Evolutionary conservation across 257 asterid species (phyloP).

Genomic region (Solanum sparsipilum): DNA sequence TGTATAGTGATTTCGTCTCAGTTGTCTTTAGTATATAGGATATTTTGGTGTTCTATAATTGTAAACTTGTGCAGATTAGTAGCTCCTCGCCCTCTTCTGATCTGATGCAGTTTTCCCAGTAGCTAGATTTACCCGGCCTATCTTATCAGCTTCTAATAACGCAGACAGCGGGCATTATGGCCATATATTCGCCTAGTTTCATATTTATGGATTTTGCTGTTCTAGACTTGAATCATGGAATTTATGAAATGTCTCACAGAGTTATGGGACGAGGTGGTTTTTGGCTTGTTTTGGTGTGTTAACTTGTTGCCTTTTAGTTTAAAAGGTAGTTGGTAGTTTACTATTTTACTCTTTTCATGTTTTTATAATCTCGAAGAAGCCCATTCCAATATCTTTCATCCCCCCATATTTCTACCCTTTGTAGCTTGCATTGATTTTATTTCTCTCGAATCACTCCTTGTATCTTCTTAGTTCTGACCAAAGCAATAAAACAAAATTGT

Average conservation of each 20-base stretch:
- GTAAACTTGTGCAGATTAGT: constrained; percentile 27
- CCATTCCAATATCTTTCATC: too few relatives aligned
- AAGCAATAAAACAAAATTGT: not conserved
- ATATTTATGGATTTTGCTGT: not conserved
- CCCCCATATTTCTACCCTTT: not conserved
- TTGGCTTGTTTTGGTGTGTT: not conserved
- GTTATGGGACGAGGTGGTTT: not conserved
- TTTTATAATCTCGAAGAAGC: too few relatives aligned
- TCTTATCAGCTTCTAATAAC: not conserved
- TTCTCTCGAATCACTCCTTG: not conserved
- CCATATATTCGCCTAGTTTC: not conserved
- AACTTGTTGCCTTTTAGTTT: too few relatives aligned
- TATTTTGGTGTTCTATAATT: not conserved
- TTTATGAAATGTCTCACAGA: not conserved
- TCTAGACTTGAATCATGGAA: not conserved
- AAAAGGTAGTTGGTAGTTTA: too few relatives aligned
- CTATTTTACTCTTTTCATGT: not conserved
- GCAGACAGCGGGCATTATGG: not conserved
- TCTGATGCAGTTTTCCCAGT: not conserved
- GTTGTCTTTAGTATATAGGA: constrained; percentile 1
- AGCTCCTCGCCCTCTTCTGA: not conserved
- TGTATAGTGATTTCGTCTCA: constrained; percentile 19
- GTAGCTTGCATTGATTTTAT: not conserved
- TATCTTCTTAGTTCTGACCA: not conserved
- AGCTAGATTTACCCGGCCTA: not conserved